Conservation (phyloP, 2,329 filamentous ascomycete species). For the Alternaria gansuensis region DNA sequence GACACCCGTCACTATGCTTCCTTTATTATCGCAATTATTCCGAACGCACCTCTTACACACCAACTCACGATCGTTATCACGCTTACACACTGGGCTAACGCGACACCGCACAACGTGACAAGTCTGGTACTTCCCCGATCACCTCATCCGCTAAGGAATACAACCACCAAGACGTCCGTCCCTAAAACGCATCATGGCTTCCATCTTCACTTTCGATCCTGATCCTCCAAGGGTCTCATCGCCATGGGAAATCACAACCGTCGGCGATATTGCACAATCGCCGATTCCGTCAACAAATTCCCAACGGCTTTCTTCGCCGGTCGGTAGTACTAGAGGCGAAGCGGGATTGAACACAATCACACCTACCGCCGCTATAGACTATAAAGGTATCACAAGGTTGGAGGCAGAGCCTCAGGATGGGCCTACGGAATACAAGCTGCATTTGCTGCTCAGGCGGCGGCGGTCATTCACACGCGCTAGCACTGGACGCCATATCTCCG, state of each 20-base stretch:
- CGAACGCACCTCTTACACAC: slow-evolving; percentile 62
- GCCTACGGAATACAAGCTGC: slow-evolving; percentile 95
- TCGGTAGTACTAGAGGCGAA: slow-evolving; percentile 16
- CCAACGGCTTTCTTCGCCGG: slow-evolving; percentile 25
- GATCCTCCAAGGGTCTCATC: slow-evolving; percentile 88
- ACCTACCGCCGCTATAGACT: slow-evolving; percentile 32
- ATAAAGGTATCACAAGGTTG: slow-evolving; percentile 70
- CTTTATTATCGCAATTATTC: slow-evolving; percentile 58
- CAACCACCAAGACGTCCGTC: neutral
- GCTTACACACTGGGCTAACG: slow-evolving; percentile 25
- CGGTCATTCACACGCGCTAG: slow-evolving; percentile 76
- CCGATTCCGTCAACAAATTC: slow-evolving; percentile 30
- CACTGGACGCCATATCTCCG: slow-evolving; percentile 65
- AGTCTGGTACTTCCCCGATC: slow-evolving; percentile 1
- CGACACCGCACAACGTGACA: slow-evolving; percentile 13
- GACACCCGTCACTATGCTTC: slow-evolving; percentile 60
- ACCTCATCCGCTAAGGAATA: slow-evolving; percentile 1
- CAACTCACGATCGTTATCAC: slow-evolving; percentile 59
- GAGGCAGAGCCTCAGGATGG: slow-evolving; percentile 93
- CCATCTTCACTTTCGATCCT: slow-evolving; percentile 93
- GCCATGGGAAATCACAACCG: slow-evolving; percentile 78
- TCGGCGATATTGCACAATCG: slow-evolving; percentile 28
- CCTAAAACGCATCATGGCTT: slow-evolving; percentile 70
- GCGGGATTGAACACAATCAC: slow-evolving; percentile 11
- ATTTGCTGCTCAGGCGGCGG: slow-evolving; percentile 81